Evolutionary conservation across 306 rosid genomes (phyloP).

Genomic region (Senna tora): DNA sequence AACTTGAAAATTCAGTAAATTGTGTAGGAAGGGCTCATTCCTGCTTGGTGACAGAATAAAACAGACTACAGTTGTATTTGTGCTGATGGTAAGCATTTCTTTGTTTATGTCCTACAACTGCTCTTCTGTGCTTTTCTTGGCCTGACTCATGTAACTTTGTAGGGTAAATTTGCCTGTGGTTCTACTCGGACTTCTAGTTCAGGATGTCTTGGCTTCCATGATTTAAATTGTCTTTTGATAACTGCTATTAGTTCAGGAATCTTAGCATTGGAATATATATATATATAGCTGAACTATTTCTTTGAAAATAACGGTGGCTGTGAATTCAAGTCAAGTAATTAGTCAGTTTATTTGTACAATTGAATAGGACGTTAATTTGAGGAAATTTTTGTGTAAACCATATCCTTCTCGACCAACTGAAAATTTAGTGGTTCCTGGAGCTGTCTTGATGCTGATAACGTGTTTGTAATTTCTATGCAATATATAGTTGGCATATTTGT

Average conservation of each 20-base stretch:
- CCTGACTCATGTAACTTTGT: conserved; percentile 3
- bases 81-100: conserved; percentile 58
- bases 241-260: not conserved
- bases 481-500: conserved; percentile 1
- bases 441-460: conserved; percentile 11
- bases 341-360: not conserved
- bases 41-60: conserved; percentile 40
- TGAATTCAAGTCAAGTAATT: not conserved
- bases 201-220: not conserved
- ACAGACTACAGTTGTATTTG: conserved; percentile 32
- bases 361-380: not conserved
- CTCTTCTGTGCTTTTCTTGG: not conserved
- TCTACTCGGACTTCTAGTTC: not conserved
- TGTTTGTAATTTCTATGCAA: conserved; percentile 18
- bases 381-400: not conserved
- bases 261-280: not conserved
- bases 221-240: not conserved
- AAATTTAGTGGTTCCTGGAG: conserved; percentile 2
- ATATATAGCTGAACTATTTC: not conserved
- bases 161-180: not conserved
- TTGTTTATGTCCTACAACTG: not conserved
- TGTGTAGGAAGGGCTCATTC: conserved; percentile 33
- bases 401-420: conserved; percentile 1
- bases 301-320: not conserved
- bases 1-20: conserved; percentile 38